These are phyloP conservation scores for Helianthus annuus DNA, from an alignment of 129 eudicot genomes.

Conservation along the genomic window HanXRQr2.0-SUNRISE NC_035435.2:85238092-85238591, in stretches of 20 bases:
- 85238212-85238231: background rate
- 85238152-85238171: background rate
- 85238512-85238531: background rate
- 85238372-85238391: constrained; percentile 93
- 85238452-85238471: constrained; percentile 93
- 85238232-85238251: background rate
- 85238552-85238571: background rate
- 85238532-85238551: background rate
- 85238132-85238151: background rate
- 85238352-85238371: constrained; percentile 92
- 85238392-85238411: constrained; percentile 72
- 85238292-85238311: background rate
- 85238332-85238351: background rate
- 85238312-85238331: too few relatives aligned
- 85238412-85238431: constrained; percentile 59
- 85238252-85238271: background rate
- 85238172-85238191: background rate
- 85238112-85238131: too few relatives aligned
- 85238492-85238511: background rate
- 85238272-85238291: background rate
- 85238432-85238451: constrained; percentile 75
- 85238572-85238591: background rate
- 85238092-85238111: too few relatives aligned
- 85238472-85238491: constrained; percentile 74
- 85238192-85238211: background rate